Evolutionary conservation across 164 flowering plant species (phyloP), one percentile per base, ranked within the genome.

Genomic region (Aristolochia fimbriata): DNA sequence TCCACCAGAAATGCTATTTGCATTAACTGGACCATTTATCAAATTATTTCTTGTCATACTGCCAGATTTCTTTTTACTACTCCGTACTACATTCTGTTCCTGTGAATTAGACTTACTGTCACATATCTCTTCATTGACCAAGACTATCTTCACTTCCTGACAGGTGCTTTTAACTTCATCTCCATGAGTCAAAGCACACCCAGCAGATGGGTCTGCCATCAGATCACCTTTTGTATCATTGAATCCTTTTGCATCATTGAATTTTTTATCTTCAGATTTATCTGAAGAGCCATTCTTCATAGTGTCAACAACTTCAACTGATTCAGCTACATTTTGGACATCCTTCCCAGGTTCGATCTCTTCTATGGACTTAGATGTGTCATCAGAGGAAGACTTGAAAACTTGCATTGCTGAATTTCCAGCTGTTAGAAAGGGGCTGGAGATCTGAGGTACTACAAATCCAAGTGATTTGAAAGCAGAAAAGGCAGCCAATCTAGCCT

Each of bases 391-490:
- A 62, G 69, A 64, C 53, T 64, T 27, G 53, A 63, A 72, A 59
- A 71, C 83, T 75, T 74, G 71, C 27, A 61, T 59, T 23, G 31
- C 3, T 15, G 62, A 56, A 62, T 71, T 72, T 24, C 55, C 72
- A 64, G 59, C 11, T 41, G 51, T 57, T 54, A 79, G 56, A 51
- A 76, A 13, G 12, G 89, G 83, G 48, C 48, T 73, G 73, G 87
- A 68, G 59, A 88, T 71, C 63, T 81, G 82, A 43, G 87, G 87
- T 43, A 85, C 78, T 61, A 73, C 56, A 41, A 85, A 59, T 54
- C 99, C 97, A 66, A 94, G 89, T 33, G 99, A 85, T 69, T 86
- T 87, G 66, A 86, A 88, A 63, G 95, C 90, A 53, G 96, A 78
- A 80, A 91, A 94, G 4, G 99, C 99, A 70, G 86, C 88, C 71